Evolutionary conservation across 2,329 filamentous ascomycete species (phyloP).

Genomic region (Lasiodiplodia sp.): DNA sequence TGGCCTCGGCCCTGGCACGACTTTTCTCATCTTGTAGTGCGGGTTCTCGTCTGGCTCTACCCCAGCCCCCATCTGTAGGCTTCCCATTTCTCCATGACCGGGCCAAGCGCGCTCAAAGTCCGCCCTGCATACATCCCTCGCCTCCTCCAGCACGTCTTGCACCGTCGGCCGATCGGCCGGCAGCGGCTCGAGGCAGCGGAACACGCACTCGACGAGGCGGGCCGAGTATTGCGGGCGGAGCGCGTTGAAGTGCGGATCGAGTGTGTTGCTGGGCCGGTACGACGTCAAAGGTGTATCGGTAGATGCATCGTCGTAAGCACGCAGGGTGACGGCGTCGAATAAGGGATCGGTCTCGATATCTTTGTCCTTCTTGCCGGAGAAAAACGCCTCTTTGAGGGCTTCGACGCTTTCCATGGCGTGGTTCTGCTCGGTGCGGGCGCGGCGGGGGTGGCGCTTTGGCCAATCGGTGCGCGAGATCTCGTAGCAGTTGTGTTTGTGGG

Average conservation of each 20-base stretch:
- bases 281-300: not conserved
- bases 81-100: too few species aligned
- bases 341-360: not conserved
- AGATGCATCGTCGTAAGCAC: too few species aligned
- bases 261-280: not conserved
- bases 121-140: not conserved
- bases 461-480: too few species aligned
- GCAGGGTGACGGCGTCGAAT: not conserved
- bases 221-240: not conserved
- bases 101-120: not conserved
- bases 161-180: not conserved
- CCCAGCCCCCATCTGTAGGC: not conserved
- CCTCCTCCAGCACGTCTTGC: not conserved
- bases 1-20: not conserved
- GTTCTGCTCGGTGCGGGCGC: too few species aligned
- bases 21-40: not conserved
- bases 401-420: too few species aligned
- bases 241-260: not conserved
- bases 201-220: not conserved
- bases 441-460: too few species aligned
- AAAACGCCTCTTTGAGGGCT: too few species aligned
- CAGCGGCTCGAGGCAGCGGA: not conserved
- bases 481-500: too few species aligned
- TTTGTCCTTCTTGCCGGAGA: too few species aligned
- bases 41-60: not conserved